Percentiles rank a stretch among this genome's conserved stretches.
These are phyloP conservation scores for Alloascoidea africana DNA, from an alignment of 805 yeast species.

Conservation along the genomic window DNA sequence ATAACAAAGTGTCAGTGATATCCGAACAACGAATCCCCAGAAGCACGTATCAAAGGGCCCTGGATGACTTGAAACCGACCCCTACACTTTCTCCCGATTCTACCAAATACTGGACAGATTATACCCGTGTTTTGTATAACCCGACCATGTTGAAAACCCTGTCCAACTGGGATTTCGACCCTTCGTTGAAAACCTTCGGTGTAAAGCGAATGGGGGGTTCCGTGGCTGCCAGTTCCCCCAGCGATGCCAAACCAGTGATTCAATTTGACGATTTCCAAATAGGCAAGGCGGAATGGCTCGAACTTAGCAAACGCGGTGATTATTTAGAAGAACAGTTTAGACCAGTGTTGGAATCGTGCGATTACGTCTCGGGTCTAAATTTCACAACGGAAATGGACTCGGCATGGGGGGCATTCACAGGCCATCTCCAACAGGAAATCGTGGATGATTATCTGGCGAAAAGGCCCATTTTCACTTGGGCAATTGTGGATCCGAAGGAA, in stretches of 20 bases:
- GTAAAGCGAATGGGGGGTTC: neutral
- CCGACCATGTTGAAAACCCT: conserved; percentile 44
- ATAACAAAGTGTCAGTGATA: conserved; percentile 12
- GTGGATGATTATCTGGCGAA: conserved; percentile 59
- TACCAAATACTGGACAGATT: neutral
- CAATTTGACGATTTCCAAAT: conserved; percentile 27
- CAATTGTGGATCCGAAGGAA: conserved; percentile 20
- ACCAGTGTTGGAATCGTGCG: conserved; percentile 56
- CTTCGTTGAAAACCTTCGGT: conserved; percentile 6
- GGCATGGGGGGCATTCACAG: conserved; percentile 75
- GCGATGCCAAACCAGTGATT: conserved; percentile 10
- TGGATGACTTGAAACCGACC: conserved; percentile 27
- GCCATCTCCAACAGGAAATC: conserved; percentile 32
- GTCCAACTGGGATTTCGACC: conserved; percentile 43
- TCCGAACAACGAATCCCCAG: conserved; percentile 24
- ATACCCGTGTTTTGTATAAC: conserved; percentile 32
- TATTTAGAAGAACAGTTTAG: conserved; percentile 47
- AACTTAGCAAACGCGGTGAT: conserved; percentile 24
- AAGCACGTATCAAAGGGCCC: conserved; percentile 45
- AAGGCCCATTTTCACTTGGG: conserved; percentile 31
- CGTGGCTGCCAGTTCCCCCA: conserved; percentile 2
- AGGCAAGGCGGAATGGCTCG: conserved; percentile 24
- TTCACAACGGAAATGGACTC: conserved; percentile 55
- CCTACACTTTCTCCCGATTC: neutral
- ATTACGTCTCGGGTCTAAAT: conserved; percentile 57